Evolutionary conservation across 768 basidiomycete species (phyloP).

Genomic region (Cyclocybe cylindracea): DNA sequence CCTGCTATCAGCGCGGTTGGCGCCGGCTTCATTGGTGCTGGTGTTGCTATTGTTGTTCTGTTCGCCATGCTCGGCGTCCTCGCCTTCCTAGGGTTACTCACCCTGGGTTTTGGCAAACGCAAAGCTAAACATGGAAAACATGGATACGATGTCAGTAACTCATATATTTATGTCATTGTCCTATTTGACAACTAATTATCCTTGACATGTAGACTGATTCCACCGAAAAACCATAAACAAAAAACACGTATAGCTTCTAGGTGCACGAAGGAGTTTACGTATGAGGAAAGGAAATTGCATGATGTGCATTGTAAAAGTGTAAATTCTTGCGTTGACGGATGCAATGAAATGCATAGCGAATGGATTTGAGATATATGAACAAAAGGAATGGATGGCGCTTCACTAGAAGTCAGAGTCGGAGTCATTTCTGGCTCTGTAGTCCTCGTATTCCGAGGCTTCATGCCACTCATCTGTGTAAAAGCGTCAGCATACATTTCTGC

Average conservation of each 20-base stretch:
- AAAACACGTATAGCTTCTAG: no score
- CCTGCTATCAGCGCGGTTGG: constrained; percentile 51
- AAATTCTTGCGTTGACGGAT: no score
- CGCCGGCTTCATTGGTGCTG: constrained; percentile 71
- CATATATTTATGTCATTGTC: background rate
- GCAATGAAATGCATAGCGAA: background rate
- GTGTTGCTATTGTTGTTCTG: constrained; percentile 46
- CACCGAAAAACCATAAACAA: no score
- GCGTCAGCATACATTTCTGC: background rate
- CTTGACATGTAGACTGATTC: no score
- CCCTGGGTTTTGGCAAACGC: constrained; percentile 15
- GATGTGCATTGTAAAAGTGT: no score
- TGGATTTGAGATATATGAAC: background rate
- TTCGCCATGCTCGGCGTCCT: constrained; percentile 38
- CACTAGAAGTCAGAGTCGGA: constrained; percentile 11
- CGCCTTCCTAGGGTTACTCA: constrained; percentile 41
- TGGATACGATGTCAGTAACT: no score
- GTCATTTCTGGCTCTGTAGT: background rate
- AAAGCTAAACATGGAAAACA: no score
- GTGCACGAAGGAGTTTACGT: no score
- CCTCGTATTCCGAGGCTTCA: constrained; percentile 53
- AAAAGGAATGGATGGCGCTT: background rate
- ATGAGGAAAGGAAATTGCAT: no score
- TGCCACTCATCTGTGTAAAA: constrained; percentile 53
- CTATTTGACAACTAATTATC: no score